Evolutionary conservation across 176 grass and related monocot species (phyloP).

Genomic region (Echinochloa phyllopogon): DNA sequence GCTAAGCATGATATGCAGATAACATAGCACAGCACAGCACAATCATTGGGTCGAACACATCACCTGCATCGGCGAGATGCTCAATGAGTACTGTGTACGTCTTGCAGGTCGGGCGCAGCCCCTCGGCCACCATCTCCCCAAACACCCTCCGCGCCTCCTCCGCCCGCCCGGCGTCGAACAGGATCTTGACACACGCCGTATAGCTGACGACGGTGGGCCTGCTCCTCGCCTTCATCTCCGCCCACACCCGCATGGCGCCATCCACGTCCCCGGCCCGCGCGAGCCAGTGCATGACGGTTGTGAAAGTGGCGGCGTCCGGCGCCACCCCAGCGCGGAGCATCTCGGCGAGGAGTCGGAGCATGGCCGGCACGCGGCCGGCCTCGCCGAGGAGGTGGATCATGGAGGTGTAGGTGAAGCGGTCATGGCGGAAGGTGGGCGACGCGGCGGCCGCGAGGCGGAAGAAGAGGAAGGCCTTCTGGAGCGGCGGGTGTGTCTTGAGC

Average conservation of each 20-base stretch:
- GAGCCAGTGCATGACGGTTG: slow-evolving; percentile 75
- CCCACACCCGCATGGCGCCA: slow-evolving; percentile 63
- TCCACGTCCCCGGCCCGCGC: slow-evolving; percentile 59
- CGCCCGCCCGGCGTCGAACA: slow-evolving; percentile 62
- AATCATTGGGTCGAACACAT: slow-evolving; percentile 47
- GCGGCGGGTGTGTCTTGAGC: slow-evolving; percentile 82
- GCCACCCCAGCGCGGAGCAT: slow-evolving; percentile 55
- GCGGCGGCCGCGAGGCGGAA: slow-evolving; percentile 60
- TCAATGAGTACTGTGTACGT: slow-evolving; percentile 82
- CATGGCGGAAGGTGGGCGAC: slow-evolving; percentile 62
- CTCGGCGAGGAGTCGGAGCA: slow-evolving; percentile 67
- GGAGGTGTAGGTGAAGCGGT: slow-evolving; percentile 83
- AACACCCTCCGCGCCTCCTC: slow-evolving; percentile 54
- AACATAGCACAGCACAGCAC: background rate
- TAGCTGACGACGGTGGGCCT: slow-evolving; percentile 72
- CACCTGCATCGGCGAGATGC: slow-evolving; percentile 68
- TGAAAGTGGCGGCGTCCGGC: slow-evolving; percentile 67
- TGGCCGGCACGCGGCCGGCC: slow-evolving; percentile 61
- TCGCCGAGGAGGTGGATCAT: slow-evolving; percentile 80
- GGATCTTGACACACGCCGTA: slow-evolving; percentile 70
- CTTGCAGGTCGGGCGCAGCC: slow-evolving; percentile 65
- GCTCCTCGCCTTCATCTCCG: slow-evolving; percentile 58
- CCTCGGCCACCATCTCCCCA: slow-evolving; percentile 64
- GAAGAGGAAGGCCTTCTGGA: slow-evolving; percentile 79
- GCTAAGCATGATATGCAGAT: background rate